Conservation (phyloP, 2,329 filamentous ascomycete genomes). For the Chaetomium globosum region DNA sequence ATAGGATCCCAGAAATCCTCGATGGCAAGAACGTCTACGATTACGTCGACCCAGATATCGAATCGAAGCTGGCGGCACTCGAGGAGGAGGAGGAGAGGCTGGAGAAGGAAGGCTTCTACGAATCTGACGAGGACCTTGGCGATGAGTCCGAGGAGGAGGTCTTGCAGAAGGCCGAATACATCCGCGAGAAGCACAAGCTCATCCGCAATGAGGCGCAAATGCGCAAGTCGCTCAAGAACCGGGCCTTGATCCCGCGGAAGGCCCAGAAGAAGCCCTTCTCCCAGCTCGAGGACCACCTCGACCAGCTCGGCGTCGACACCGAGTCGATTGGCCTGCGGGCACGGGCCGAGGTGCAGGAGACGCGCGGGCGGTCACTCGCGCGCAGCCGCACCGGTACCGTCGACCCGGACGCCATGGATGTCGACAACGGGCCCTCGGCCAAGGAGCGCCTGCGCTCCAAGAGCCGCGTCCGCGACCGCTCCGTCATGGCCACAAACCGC, state of each 20-base stretch:
- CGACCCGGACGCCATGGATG: constrained; percentile 75
- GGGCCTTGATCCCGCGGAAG: constrained; percentile 85
- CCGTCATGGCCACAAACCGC: constrained; percentile 62
- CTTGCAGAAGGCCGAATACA: constrained; percentile 88
- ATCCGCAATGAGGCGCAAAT: constrained; percentile 94
- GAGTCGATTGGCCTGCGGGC: constrained; percentile 73
- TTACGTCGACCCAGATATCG: constrained; percentile 95
- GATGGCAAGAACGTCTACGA: constrained; percentile 98
- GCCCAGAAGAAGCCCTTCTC: constrained; percentile 79
- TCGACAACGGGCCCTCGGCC: constrained; percentile 53
- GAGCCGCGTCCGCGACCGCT: constrained; percentile 69
- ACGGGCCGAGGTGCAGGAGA: constrained; percentile 59
- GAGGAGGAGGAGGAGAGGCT: constrained; percentile 95
- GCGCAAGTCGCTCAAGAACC: constrained; percentile 97
- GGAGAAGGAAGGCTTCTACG: constrained; percentile 90
- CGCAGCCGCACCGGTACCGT: constrained; percentile 65
- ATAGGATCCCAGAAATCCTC: constrained; percentile 91
- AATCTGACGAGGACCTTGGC: constrained; percentile 78
- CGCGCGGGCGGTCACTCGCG: constrained; percentile 70
- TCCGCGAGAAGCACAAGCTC: constrained; percentile 89
- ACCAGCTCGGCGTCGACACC: constrained; percentile 83
- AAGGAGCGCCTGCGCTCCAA: constrained; percentile 69
- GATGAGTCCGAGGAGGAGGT: constrained; percentile 88
- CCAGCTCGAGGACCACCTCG: constrained; percentile 83
- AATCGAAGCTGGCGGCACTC: constrained; percentile 83